phyloP scores from a whole-genome alignment of 805 yeast species.

The Ogataea paraovalis region DNA sequence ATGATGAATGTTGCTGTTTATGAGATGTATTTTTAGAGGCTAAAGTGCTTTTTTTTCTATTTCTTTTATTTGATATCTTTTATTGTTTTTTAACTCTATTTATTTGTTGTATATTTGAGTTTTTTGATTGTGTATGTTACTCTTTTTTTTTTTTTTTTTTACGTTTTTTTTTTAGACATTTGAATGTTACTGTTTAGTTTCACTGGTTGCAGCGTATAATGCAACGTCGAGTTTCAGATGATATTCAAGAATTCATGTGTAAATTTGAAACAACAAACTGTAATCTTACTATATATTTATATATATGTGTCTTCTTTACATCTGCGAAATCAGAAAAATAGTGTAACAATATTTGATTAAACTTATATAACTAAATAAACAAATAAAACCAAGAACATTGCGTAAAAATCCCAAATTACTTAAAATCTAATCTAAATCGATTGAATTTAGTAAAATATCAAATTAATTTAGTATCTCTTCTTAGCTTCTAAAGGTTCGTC shows the following conservation, averaged over 20 bases:
- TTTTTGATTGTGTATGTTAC: background rate
- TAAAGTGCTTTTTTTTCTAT: background rate
- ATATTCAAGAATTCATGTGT: no score
- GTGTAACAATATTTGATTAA: background rate
- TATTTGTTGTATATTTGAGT: background rate
- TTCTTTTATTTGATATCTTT: background rate
- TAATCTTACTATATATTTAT: no score
- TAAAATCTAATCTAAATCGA: background rate
- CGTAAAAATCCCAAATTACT: background rate
- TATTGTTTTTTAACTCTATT: conserved; percentile 2
- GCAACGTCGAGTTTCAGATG: background rate
- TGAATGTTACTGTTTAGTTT: background rate
- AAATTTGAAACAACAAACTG: no score
- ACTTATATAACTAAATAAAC: background rate
- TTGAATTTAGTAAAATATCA: background rate
- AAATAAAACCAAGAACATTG: background rate
- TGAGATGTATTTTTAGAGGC: background rate
- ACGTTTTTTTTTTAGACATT: background rate
- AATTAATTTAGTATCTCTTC: conserved; percentile 61
- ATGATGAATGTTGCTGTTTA: background rate
- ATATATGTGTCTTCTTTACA: no score
- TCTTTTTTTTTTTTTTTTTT: background rate
- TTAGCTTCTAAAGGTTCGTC: conserved; percentile 73
- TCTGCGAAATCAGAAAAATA: background rate
- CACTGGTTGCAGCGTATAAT: background rate